phyloP scores from a whole-genome alignment of 305 asterid species.

The Fraxinus baroniana region DNA sequence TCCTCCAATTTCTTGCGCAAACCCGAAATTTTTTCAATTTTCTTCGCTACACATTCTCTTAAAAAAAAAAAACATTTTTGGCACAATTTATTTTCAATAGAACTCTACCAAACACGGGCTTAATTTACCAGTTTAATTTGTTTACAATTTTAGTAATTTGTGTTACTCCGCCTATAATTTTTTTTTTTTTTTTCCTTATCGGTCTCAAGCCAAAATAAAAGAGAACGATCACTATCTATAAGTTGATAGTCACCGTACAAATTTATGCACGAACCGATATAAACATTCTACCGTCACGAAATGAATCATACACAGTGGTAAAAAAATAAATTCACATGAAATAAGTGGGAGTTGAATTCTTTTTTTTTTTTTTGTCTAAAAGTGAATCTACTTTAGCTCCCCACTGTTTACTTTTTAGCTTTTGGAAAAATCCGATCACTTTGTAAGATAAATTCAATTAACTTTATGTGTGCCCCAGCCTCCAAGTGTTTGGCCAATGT shows the following conservation, averaged over 20 bases:
- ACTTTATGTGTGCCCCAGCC: slow-evolving; percentile 32
- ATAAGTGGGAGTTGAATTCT: not conserved
- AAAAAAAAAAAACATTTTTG: too few species aligned
- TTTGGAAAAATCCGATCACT: slow-evolving; percentile 33
- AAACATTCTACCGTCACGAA: not conserved
- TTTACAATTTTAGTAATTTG: not conserved
- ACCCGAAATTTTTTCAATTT: not conserved
- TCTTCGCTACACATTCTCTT: not conserved
- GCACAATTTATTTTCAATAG: not conserved
- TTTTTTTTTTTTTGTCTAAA: not conserved
- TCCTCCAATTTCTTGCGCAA: not conserved
- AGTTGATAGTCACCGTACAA: not conserved
- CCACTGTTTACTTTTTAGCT: not conserved
- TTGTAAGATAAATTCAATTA: slow-evolving; percentile 15
- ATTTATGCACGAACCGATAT: not conserved
- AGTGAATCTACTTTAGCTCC: not conserved
- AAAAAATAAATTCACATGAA: not conserved
- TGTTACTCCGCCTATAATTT: not conserved
- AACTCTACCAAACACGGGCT: not conserved
- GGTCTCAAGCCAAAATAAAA: not conserved
- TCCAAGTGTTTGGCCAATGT: slow-evolving; percentile 34
- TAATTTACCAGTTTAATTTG: not conserved
- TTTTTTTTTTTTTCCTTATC: not conserved
- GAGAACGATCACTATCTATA: not conserved
- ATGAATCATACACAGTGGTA: not conserved